These are phyloP conservation scores for Aphanomyces euteiches DNA, from an alignment of 352 stramenopile species.

Conservation along the genomic window DNA sequence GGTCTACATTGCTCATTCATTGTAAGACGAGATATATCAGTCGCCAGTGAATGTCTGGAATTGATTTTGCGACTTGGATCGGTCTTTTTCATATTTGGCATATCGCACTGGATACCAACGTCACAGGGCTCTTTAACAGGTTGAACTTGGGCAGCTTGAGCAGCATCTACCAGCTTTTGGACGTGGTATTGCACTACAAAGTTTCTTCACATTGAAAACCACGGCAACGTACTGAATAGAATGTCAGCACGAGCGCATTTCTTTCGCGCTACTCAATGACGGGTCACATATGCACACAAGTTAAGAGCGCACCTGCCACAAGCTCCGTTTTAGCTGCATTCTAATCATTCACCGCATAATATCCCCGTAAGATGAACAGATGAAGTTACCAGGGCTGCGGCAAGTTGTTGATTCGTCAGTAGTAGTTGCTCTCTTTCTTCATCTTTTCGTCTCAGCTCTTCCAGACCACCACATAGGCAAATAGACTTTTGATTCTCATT, in stretches of 20 bases:
- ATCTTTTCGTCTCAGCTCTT: not conserved
- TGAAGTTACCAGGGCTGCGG: not conserved
- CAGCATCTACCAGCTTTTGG: not conserved
- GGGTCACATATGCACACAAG: not conserved
- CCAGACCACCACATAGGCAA: not conserved
- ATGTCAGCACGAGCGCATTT: conserved; percentile 12
- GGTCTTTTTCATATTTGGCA: not conserved
- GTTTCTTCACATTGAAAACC: not conserved
- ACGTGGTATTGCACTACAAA: conserved; percentile 13
- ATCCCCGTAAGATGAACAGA: not conserved
- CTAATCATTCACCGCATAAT: not conserved
- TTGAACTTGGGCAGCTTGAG: not conserved
- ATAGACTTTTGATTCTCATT: no score
- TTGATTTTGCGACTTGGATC: no score
- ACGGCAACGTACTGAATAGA: not conserved
- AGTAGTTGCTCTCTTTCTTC: conserved; percentile 4
- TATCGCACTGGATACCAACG: not conserved
- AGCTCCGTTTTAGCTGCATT: conserved; percentile 9
- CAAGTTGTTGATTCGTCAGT: conserved; percentile 2
- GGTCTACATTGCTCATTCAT: no score
- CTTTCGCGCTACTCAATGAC: conserved; percentile 1
- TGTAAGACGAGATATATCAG: no score
- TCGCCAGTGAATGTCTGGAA: no score
- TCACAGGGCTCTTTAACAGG: not conserved
- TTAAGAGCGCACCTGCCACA: not conserved